Percentiles rank a stretch among this genome's conserved stretches.
phyloP scores from a whole-genome alignment of 2,329 filamentous ascomycete genomes.

The Cephalotrichum gorgonifer region DNA sequence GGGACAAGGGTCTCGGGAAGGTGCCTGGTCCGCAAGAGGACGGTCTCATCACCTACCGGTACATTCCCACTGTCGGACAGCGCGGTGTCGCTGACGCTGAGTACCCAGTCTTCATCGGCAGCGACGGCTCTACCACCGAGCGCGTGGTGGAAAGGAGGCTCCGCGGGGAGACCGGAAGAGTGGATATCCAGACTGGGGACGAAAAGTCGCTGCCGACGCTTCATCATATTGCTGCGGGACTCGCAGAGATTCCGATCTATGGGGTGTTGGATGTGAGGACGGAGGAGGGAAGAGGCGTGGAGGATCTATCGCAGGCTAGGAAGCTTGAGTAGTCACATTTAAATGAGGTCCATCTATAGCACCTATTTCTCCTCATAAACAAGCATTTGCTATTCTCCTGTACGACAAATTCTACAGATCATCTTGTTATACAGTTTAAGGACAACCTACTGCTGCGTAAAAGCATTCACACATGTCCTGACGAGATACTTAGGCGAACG shows the following conservation, averaged over 20 bases:
- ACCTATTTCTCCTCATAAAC: constrained; percentile 10
- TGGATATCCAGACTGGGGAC: constrained; percentile 37
- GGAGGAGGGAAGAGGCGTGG: constrained; percentile 1
- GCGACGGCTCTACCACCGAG: constrained; percentile 17
- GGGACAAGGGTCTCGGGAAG: neutral
- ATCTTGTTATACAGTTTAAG: too few species aligned
- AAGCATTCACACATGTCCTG: too few species aligned
- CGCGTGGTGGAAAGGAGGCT: constrained; percentile 14
- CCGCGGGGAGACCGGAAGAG: constrained; percentile 20
- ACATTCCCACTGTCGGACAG: constrained; percentile 43
- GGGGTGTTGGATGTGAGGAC: constrained; percentile 7
- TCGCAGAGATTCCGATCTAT: constrained; percentile 39
- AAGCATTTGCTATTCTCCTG: too few species aligned
- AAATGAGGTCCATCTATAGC: neutral
- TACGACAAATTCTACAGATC: too few species aligned
- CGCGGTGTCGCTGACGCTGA: constrained; percentile 41
- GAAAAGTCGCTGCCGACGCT: constrained; percentile 49
- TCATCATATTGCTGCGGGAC: constrained; percentile 41
- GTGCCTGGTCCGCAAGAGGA: constrained; percentile 20
- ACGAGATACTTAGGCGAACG: too few species aligned
- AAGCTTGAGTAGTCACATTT: neutral
- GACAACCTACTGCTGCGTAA: neutral
- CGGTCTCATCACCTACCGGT: constrained; percentile 44
- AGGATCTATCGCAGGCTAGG: constrained; percentile 2
- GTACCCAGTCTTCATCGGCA: constrained; percentile 32